phyloP scores from a whole-genome alignment of 164 flowering plant species.

The Vitis amurensis region DNA sequence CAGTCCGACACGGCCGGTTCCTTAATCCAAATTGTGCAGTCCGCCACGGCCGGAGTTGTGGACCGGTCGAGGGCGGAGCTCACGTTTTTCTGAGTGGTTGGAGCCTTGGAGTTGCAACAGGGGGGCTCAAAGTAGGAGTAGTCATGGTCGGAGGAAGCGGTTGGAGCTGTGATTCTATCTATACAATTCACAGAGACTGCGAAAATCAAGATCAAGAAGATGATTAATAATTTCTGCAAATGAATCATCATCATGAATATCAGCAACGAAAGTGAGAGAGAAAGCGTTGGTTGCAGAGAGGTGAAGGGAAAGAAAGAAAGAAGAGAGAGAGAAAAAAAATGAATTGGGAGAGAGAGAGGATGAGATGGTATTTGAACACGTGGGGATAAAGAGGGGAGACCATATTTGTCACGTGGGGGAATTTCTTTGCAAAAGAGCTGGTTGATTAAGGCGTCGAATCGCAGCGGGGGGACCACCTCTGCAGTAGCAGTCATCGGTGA shows the following conservation, averaged over 20 bases:
- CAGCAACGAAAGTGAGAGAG: constrained; percentile 4
- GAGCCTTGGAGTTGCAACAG: not conserved
- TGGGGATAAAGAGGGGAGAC: constrained; percentile 11
- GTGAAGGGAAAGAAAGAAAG: not conserved
- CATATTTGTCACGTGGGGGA: too few species aligned
- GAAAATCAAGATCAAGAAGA: not conserved
- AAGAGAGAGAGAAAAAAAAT: not conserved
- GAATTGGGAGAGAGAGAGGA: not conserved
- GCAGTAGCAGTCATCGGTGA: too few species aligned
- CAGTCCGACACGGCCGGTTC: not conserved
- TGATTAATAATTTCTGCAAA: not conserved
- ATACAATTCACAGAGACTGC: not conserved
- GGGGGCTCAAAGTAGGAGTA: constrained; percentile 3
- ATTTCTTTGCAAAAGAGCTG: too few species aligned
- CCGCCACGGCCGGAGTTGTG: not conserved
- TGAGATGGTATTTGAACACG: constrained; percentile 22
- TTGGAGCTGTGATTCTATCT: not conserved
- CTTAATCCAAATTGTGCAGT: not conserved
- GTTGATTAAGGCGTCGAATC: too few species aligned
- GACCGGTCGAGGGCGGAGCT: not conserved
- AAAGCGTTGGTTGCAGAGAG: constrained; percentile 1
- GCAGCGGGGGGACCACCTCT: too few species aligned
- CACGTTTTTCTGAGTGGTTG: not conserved
- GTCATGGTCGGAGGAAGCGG: not conserved
- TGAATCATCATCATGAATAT: not conserved